Conservation (phyloP, 106 monocot species). For the Dendrobium officinale region DNA sequence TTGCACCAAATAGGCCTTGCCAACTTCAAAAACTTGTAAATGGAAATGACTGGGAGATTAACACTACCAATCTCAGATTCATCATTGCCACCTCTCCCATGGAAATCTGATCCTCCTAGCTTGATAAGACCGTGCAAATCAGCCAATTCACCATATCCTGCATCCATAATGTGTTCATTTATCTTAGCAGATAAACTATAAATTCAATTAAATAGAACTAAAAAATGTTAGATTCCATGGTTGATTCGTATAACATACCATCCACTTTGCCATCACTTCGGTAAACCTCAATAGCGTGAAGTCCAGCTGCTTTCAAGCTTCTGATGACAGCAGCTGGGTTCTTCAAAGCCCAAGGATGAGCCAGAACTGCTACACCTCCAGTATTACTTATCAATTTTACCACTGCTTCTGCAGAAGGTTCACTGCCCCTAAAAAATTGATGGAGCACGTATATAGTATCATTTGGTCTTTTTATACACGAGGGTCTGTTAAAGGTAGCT, state of each 20-base stretch:
- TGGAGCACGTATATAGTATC: not conserved
- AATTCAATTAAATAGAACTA: not conserved
- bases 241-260: slow-evolving; percentile 28
- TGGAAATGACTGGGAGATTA: slow-evolving; percentile 42
- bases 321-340: slow-evolving; percentile 59
- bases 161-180: not conserved
- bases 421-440: slow-evolving; percentile 44
- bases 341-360: slow-evolving; percentile 91
- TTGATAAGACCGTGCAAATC: slow-evolving; percentile 63
- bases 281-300: slow-evolving; percentile 88
- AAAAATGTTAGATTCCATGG: not conserved
- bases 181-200: no score
- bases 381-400: slow-evolving; percentile 65
- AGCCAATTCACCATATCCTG: slow-evolving; percentile 79
- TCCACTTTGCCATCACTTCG: slow-evolving; percentile 75
- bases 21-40: slow-evolving; percentile 55
- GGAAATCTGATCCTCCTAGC: slow-evolving; percentile 95
- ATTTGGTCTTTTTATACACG: not conserved
- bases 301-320: slow-evolving; percentile 56
- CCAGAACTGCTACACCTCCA: slow-evolving; percentile 76
- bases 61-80: slow-evolving; percentile 81
- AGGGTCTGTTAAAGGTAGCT: no score
- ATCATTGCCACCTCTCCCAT: slow-evolving; percentile 64
- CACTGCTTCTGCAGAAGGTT: slow-evolving; percentile 65
- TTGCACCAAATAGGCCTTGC: slow-evolving; percentile 65